Conservation (phyloP, 2,329 filamentous ascomycete species). For the Neofusicoccum parvum region DNA sequence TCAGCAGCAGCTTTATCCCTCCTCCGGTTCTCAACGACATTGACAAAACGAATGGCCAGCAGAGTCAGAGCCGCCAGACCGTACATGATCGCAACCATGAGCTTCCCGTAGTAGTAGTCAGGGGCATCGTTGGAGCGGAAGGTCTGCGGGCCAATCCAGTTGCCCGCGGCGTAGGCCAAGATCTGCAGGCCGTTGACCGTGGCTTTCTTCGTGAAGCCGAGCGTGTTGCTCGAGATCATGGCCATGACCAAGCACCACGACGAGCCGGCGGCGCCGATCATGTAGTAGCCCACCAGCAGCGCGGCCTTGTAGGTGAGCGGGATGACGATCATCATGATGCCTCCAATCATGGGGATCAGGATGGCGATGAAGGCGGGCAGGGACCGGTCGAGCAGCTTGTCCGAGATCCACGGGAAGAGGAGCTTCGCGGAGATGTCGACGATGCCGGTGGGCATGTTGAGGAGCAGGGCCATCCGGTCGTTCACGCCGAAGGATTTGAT, state of each 20-base stretch:
- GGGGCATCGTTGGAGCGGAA: slow-evolving; percentile 46
- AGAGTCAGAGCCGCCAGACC: not conserved
- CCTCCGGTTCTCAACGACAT: not conserved
- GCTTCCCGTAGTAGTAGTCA: slow-evolving; percentile 41
- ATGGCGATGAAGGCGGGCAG: slow-evolving; percentile 24
- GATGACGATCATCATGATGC: slow-evolving; percentile 4
- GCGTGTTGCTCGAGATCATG: slow-evolving; percentile 7
- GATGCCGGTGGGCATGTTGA: not conserved
- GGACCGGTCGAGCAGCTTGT: slow-evolving; percentile 24
- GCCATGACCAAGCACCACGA: slow-evolving; percentile 8
- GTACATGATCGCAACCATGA: not conserved
- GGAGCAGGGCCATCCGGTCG: too few species aligned
- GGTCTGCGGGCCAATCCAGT: slow-evolving; percentile 47
- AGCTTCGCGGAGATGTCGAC: slow-evolving; percentile 21
- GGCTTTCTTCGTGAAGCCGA: not conserved
- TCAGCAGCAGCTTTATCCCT: not conserved
- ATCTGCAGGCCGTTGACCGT: not conserved
- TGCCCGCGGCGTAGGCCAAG: slow-evolving; percentile 33
- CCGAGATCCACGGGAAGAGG: slow-evolving; percentile 9
- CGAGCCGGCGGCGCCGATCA: not conserved
- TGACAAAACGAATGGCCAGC: not conserved
- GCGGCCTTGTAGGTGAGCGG: slow-evolving; percentile 14
- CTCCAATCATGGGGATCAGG: slow-evolving; percentile 17
- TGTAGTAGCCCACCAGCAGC: slow-evolving; percentile 3
- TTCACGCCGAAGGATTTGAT: too few species aligned